phyloP scores from a whole-genome alignment of 495 filamentous ascomycete genomes.

The Aspergillus conjunctus region DNA sequence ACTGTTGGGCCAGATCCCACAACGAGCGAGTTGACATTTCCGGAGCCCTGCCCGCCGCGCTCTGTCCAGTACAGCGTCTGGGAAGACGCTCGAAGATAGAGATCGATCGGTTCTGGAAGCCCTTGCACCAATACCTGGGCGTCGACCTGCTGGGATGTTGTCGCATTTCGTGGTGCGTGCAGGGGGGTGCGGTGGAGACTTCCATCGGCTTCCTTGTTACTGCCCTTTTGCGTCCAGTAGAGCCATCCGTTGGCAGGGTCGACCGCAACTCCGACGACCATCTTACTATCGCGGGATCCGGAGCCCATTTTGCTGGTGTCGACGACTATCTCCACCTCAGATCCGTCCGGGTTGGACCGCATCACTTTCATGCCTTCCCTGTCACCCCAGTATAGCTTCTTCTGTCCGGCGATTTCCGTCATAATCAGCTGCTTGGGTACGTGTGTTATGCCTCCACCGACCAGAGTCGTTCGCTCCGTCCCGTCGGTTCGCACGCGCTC shows the following conservation, averaged over 20 bases:
- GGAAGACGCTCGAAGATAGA: neutral
- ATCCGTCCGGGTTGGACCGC: conserved; percentile 5
- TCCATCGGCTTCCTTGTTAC: neutral
- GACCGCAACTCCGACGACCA: neutral
- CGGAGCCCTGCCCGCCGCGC: neutral
- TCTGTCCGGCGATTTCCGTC: neutral
- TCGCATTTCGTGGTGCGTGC: neutral
- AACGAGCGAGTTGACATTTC: neutral
- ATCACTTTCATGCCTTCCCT: conserved; percentile 1
- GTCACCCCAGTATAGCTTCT: conserved; percentile 1
- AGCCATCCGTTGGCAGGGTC: conserved; percentile 1
- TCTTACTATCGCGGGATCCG: neutral
- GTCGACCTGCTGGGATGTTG: neutral
- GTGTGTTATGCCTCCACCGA: neutral
- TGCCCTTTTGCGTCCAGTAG: conserved; percentile 5
- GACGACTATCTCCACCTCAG: neutral
- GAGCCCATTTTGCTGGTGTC: neutral
- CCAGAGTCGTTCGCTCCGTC: neutral
- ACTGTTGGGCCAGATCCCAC: neutral
- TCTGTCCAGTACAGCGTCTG: neutral
- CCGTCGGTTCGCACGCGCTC: neutral
- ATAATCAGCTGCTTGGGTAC: neutral
- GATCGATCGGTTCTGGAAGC: neutral
- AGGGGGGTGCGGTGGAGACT: neutral
- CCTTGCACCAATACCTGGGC: neutral